Base-by-base conservation (phyloP, 1,284 basidiomycete genomes). In the Agroathelia rolfsii region DNA sequence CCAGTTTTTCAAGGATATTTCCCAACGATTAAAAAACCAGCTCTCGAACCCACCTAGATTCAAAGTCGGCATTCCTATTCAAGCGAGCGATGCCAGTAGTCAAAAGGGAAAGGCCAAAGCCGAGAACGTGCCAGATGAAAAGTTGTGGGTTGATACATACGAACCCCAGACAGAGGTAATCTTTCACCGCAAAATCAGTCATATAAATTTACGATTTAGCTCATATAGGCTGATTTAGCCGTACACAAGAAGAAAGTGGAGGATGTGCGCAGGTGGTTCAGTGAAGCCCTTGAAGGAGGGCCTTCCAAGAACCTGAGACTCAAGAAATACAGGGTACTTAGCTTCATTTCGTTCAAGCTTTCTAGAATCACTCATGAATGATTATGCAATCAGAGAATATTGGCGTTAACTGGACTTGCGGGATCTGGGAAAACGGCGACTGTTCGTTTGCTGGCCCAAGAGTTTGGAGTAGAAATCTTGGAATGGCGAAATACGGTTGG, bases 341-440 rank as follows among this genome's bases (percentile, higher is more conserved):
- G 6, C 41, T 21, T 30, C 10, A 23, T 17, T 17, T n/a, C 34
- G 11, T 26, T 24, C 28, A 16, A 27, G 11, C 24, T 34, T 4
- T 32, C 26, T n/a, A 32, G 34, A 24, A 27, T n/a, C 24, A 3
- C 15, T 13, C 39, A 17, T 23, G 5, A 13, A 28, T 24, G 22
- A 30, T 22, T 19, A 14, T 18, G n/a, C 12, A 12, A 25, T 7
- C 41, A 92, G 89, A 71, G 87, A 23, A 73, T 98, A 14, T 69
- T 97, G 2, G 75, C 77, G 0, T 59, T 98, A 6, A 86, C 85
- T 2, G 94, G 95, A 2, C 88, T 89, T 0, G 81, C 92, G 6
- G 95, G 94, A 1, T 75, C 79, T 0, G 94, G 77, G 0, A 98
- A 98, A 61, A 94, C 93, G 0, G 72, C 89, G 0, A 88, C 88